These are phyloP conservation scores for Clarireedia monteithiana DNA, from an alignment of 2,329 filamentous ascomycete species.

Conservation along the genomic window DNA sequence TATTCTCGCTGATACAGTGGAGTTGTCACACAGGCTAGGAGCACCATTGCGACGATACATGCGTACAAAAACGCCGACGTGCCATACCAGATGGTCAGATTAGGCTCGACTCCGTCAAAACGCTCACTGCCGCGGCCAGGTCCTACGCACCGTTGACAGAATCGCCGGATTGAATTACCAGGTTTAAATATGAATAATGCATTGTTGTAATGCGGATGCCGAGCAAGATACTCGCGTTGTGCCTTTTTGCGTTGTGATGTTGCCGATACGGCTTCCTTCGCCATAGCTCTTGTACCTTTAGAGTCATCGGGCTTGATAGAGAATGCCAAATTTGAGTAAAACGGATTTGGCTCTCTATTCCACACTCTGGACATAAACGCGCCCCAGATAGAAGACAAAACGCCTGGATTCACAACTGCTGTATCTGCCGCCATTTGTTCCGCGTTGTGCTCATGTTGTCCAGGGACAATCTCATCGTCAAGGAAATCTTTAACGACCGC, in stretches of 20 bases:
- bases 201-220: constrained; percentile 87
- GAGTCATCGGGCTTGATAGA: constrained; percentile 61
- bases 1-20: constrained; percentile 90
- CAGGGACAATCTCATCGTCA: constrained; percentile 56
- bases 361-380: constrained; percentile 48
- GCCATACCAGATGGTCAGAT: constrained; percentile 82
- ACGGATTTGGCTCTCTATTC: constrained; percentile 80
- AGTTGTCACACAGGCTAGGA: constrained; percentile 89
- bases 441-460: constrained; percentile 30
- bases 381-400: constrained; percentile 54
- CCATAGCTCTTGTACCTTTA: constrained; percentile 79
- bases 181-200: constrained; percentile 82
- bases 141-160: constrained; percentile 86
- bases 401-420: constrained; percentile 45
- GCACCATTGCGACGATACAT: constrained; percentile 94
- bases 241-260: constrained; percentile 76
- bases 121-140: constrained; percentile 81
- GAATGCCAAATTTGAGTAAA: constrained; percentile 76
- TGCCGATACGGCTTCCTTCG: constrained; percentile 79
- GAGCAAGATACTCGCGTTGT: constrained; percentile 81
- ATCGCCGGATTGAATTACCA: constrained; percentile 64
- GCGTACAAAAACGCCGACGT: constrained; percentile 93
- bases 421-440: constrained; percentile 24
- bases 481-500: constrained; percentile 92
- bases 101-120: constrained; percentile 83